Conservation (phyloP, 495 filamentous ascomycete species). For the Clohesyomyces aquaticus region DNA sequence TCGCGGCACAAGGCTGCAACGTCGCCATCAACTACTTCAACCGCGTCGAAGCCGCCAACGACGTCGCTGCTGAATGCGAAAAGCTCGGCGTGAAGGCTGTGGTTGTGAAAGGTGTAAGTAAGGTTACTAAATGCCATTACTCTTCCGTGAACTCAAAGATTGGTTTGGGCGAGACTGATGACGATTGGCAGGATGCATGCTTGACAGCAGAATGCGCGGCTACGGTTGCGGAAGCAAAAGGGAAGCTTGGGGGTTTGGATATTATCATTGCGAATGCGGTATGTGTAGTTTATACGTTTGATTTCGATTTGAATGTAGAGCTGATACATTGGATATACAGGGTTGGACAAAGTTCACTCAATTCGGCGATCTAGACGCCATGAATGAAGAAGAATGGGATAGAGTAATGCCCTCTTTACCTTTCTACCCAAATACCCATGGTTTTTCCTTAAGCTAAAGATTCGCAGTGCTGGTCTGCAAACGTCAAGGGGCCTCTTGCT, state of each 20-base stretch:
- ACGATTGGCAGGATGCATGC: conserved; percentile 57
- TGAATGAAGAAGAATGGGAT: conserved; percentile 71
- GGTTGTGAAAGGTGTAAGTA: conserved; percentile 62
- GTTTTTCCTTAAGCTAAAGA: background rate
- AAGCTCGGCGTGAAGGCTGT: conserved; percentile 60
- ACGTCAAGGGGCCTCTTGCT: conserved; percentile 68
- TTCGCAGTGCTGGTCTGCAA: conserved; percentile 63
- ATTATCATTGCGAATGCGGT: conserved; percentile 74
- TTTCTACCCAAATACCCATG: background rate
- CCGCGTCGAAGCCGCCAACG: conserved; percentile 57
- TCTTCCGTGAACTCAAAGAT: background rate
- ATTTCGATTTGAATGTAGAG: background rate
- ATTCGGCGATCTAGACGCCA: conserved; percentile 66
- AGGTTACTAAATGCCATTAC: background rate
- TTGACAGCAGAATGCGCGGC: conserved; percentile 58
- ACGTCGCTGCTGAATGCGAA: conserved; percentile 56
- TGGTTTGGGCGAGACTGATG: too few species aligned
- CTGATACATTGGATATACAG: conserved; percentile 51
- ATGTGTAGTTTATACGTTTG: conserved; percentile 37
- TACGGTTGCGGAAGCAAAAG: conserved; percentile 59
- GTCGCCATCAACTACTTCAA: conserved; percentile 72
- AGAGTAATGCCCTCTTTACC: conserved; percentile 51
- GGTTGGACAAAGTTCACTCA: conserved; percentile 68
- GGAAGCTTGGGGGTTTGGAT: conserved; percentile 68
- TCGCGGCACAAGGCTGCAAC: conserved; percentile 68